Percentiles rank a stretch among this genome's conserved stretches.
phyloP scores from a whole-genome alignment of 108 stramenopile genomes.

The Bacterosira constricta region DNA sequence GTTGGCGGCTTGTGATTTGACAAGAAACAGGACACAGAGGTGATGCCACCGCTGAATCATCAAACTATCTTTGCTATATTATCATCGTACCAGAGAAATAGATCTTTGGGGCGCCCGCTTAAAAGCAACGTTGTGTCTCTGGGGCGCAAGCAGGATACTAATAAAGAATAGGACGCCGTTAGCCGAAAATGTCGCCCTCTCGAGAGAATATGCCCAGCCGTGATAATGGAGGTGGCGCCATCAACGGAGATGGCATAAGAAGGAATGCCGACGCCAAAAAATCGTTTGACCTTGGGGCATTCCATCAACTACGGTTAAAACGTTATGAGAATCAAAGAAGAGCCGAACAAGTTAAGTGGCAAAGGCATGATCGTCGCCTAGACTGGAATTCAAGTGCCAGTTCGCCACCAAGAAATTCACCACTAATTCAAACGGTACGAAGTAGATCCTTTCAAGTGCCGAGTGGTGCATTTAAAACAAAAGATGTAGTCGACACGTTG shows the following conservation, averaged over 20 bases:
- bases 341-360: neutral
- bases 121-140: too few species aligned
- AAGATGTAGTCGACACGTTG: neutral
- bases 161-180: slow-evolving; percentile 1
- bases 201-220: neutral
- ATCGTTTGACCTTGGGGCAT: neutral
- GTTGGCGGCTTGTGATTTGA: too few species aligned
- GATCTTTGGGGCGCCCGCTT: too few species aligned
- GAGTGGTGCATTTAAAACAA: neutral
- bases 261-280: neutral
- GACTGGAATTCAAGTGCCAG: neutral
- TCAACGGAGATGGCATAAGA: neutral
- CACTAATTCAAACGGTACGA: neutral
- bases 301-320: slow-evolving; percentile 11
- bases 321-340: slow-evolving; percentile 5
- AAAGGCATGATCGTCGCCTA: neutral
- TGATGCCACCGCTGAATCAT: too few species aligned
- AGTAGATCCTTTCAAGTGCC: neutral
- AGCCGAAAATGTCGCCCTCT: neutral
- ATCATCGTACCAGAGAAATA: too few species aligned
- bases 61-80: too few species aligned
- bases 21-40: too few species aligned
- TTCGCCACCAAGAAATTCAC: neutral
- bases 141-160: neutral
- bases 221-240: neutral